These are phyloP conservation scores for Penicillium occitanis DNA, from an alignment of 2,329 filamentous ascomycete species.

Conservation along the genomic window DNA sequence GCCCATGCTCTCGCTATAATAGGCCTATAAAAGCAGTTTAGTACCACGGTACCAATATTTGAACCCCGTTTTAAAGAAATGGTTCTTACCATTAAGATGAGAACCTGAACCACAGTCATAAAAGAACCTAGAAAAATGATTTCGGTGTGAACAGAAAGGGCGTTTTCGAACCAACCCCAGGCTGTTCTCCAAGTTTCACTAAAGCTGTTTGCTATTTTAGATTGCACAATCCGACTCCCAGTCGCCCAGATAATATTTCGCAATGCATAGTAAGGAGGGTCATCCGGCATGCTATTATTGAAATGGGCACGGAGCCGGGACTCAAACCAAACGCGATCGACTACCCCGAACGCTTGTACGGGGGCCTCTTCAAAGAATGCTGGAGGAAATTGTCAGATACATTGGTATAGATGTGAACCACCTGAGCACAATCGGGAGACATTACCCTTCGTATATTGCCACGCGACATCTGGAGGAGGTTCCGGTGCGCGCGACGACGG, in stretches of 20 bases:
- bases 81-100: not conserved
- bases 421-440: too few relatives aligned
- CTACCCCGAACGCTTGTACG: not conserved
- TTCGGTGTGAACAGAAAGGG: not conserved
- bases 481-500: not conserved
- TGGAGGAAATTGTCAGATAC: not conserved
- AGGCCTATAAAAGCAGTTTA: not conserved
- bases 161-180: not conserved
- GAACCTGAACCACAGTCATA: not conserved
- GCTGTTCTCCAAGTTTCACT: not conserved
- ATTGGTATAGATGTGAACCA: not conserved
- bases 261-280: conserved; percentile 2
- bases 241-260: conserved; percentile 5
- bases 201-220: not conserved
- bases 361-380: not conserved
- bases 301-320: not conserved
- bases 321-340: not conserved
- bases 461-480: not conserved
- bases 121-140: not conserved
- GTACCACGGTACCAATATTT: not conserved
- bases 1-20: not conserved
- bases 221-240: conserved; percentile 3
- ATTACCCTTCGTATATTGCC: not conserved
- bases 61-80: not conserved
- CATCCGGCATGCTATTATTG: not conserved